These are phyloP conservation scores for Tetracentron sinense DNA, from an alignment of 164 flowering plant species.

Conservation along the genomic window DNA sequence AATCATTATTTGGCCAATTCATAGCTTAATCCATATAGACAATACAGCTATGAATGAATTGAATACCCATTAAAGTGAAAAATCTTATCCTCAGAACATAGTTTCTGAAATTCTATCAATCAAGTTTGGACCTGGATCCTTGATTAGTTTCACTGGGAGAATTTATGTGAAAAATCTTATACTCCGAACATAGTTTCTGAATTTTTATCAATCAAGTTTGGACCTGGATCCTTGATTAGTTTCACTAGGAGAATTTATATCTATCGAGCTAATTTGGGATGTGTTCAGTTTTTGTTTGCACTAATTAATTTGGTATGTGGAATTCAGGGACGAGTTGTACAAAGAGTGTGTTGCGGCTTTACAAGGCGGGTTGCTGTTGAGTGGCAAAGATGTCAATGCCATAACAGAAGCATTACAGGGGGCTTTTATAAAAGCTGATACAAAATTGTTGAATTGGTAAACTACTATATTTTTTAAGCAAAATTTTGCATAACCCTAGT, in stretches of 20 bases:
- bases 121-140: background rate
- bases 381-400: conserved; percentile 42
- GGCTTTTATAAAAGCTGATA: conserved; percentile 70
- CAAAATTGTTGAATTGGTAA: conserved; percentile 69
- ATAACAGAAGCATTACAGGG: conserved; percentile 51
- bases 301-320: conserved; percentile 8
- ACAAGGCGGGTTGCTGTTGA: conserved; percentile 64
- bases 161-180: background rate
- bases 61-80: background rate
- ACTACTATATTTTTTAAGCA: background rate
- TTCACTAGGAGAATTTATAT: too few species aligned
- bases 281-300: background rate
- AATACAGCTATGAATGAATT: too few species aligned
- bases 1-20: too few species aligned
- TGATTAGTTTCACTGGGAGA: background rate
- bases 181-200: background rate
- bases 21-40: too few species aligned
- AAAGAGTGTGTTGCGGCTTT: conserved; percentile 71
- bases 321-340: conserved; percentile 76
- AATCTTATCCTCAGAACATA: background rate
- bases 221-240: background rate
- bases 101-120: background rate
- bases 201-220: background rate
- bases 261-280: too few species aligned
- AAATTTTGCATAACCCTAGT: background rate